Percentiles rank a stretch among this genome's conserved stretches.
phyloP scores from a whole-genome alignment of 441 rosid species.

The Eruca vesicaria region DNA sequence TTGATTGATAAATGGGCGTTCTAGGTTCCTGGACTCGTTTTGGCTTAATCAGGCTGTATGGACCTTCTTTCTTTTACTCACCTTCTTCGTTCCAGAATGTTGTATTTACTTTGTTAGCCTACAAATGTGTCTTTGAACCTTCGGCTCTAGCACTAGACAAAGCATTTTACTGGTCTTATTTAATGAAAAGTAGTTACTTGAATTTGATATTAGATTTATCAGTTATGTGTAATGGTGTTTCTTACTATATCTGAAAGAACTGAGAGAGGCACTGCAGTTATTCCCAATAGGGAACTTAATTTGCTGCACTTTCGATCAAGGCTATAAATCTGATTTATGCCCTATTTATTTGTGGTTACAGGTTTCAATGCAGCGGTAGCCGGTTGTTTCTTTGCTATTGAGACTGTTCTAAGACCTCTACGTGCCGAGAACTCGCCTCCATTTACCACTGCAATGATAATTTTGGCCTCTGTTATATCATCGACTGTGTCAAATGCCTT shows the following conservation, averaged over 20 bases:
- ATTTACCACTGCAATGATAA: slow-evolving; percentile 96
- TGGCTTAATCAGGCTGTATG: background rate
- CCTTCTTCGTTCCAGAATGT: background rate
- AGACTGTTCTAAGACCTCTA: slow-evolving; percentile 91
- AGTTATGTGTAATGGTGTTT: background rate
- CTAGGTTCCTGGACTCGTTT: background rate
- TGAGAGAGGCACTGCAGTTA: background rate
- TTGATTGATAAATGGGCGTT: background rate
- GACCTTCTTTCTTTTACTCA: background rate
- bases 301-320: background rate
- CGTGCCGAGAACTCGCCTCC: slow-evolving; percentile 98
- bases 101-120: background rate
- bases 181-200: background rate
- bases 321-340: background rate
- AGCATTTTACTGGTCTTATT: background rate
- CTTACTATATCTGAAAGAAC: background rate
- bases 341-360: slow-evolving; percentile 29
- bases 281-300: background rate
- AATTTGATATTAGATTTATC: no score
- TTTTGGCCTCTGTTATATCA: slow-evolving; percentile 93
- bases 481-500: slow-evolving; percentile 92
- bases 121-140: background rate
- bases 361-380: slow-evolving; percentile 99
- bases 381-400: slow-evolving; percentile 96
- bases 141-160: background rate